Conservation (phyloP, 2,329 filamentous ascomycete genomes). For the Pleoardoris graminearum region DNA sequence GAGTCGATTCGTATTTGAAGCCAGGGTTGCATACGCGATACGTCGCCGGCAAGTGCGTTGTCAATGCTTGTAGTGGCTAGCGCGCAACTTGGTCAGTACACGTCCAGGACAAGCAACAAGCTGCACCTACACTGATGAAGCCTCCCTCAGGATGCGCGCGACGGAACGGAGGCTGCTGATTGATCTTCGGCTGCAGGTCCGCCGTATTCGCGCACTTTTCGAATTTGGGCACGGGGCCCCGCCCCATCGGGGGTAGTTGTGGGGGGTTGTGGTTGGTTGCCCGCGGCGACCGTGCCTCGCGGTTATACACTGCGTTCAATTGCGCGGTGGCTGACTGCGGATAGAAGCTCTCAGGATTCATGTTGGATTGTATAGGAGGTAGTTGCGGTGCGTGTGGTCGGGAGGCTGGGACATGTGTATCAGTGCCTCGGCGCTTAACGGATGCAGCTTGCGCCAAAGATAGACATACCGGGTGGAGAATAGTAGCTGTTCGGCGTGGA, state of each 20-base stretch:
- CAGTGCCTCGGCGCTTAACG: conserved; percentile 23
- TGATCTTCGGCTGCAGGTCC: conserved; percentile 82
- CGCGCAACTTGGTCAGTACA: conserved; percentile 19
- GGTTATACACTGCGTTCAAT: conserved; percentile 68
- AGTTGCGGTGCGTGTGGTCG: conserved; percentile 67
- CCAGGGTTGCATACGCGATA: conserved; percentile 97
- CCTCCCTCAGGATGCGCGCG: conserved; percentile 95
- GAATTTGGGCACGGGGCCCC: conserved; percentile 84
- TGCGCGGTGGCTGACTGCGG: conserved; percentile 70
- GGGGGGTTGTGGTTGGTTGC: conserved; percentile 52
- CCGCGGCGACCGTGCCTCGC: conserved; percentile 56
- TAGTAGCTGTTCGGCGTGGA: conserved; percentile 62
- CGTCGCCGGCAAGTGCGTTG: conserved; percentile 87
- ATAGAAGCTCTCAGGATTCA: conserved; percentile 71
- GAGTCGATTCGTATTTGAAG: conserved; percentile 98
- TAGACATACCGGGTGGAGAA: conserved; percentile 58
- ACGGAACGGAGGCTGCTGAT: conserved; percentile 84
- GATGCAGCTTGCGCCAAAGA: neutral
- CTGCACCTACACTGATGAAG: conserved; percentile 83
- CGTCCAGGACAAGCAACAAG: neutral
- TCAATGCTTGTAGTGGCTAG: conserved; percentile 92
- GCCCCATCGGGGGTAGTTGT: conserved; percentile 50
- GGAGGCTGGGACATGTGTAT: conserved; percentile 39
- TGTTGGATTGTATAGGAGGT: conserved; percentile 73
- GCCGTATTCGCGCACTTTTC: conserved; percentile 71